Evolutionary conservation across 192 early-diverging fungal genomes (phyloP), one percentile per base, ranked within the genome.

Genomic region (Dissophora ornata): DNA sequence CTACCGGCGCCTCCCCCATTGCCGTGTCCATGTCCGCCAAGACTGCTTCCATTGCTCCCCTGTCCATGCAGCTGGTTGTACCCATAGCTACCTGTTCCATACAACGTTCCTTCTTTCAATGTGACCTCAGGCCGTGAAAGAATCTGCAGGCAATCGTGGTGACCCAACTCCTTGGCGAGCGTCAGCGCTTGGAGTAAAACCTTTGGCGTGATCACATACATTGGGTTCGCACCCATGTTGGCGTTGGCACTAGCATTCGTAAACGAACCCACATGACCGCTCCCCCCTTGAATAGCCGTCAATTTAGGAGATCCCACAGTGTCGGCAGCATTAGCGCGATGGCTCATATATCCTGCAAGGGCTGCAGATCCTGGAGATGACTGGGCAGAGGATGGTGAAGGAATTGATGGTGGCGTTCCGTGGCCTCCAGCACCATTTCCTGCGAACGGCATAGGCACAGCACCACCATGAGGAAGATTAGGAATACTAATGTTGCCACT

Each of bases 341-440:
- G 73, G 26, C 59, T 55, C 73, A 77, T 77, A 40, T 77, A 77
- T 32, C 73, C 65, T 52, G 52, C 29, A 24, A 77, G 24, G 0
- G 49, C 73, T 4, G 63, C 64, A 8, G 73, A 77, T 18, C 64
- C 58, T 3, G 73, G 73, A 0, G 73, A 77, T 10, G 73, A 77
- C 21, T 77, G 73, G 1, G 73, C 73, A n/a, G 73, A 77, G 26
- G 57, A 77, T n/a, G 73, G 73, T 7, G 73, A 77, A 21, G 73
- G 73, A 11, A 67, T 67, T 12, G 73, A 77, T 11, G 73, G 50
- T 24, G 73, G 73, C 13, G 73, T 67, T 25, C 73, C 73, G 26
- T 67, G 64, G 2, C 73, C 73, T 6, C 13, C 30, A 29, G 33
- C 52, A 11, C 58, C 57, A 30, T 48, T 54, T 29, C 59, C 38